Evolutionary conservation across 2,329 filamentous ascomycete genomes (phyloP), one percentile per base, ranked within the genome.

Genomic region (Phaeosphaeriaceae sp.): DNA sequence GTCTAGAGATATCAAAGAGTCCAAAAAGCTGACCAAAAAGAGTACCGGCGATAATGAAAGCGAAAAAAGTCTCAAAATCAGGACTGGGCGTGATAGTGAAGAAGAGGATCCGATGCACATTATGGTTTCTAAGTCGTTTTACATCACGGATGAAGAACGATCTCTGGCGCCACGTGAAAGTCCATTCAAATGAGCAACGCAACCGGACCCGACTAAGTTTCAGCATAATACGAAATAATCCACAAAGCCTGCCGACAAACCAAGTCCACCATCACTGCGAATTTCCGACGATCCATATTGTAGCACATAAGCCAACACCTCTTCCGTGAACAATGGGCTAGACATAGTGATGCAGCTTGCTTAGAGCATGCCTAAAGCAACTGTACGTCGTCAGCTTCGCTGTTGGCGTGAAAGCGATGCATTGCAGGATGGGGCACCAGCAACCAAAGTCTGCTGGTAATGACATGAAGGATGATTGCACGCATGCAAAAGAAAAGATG

Each of bases 81-180:
- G 61, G 54, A 62, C 50, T 15, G 41, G 54, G 3, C 29, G 17
- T 15, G 46, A 54, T 11, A 56, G 39, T 13, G 64, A 58, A 17
- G 55, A 54, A 4, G 63, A 67, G 7, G 61, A 66, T 1, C 46
- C 47, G 0, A 66, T 67, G 56, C 56, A 59, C 12, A 70, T 71
- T 13, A 64, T 68, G 63, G 67, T 71, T 9, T 63, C 60, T 15
- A 67, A 62, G 21, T 63, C 60, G 3, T 71, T 71, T 30, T 63
- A 61, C 44, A 59, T 71, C 9, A 63, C 64, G 3, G 68, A 71
- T 32, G 65, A 68, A 26, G 60, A 66, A 40, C 46, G 63, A 30
- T 56, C 52, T 15, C 47, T 53, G 23, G 43, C 42, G 17, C 47
- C 51, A 5, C 39, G 54, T 15, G 32, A 38, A 4, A 33, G 4